A percentile compares a stretch with the other conserved stretches of the same genome.
Conservation (phyloP, 2,329 filamentous ascomycete genomes). For the Colletotrichum limetticola region DNA sequence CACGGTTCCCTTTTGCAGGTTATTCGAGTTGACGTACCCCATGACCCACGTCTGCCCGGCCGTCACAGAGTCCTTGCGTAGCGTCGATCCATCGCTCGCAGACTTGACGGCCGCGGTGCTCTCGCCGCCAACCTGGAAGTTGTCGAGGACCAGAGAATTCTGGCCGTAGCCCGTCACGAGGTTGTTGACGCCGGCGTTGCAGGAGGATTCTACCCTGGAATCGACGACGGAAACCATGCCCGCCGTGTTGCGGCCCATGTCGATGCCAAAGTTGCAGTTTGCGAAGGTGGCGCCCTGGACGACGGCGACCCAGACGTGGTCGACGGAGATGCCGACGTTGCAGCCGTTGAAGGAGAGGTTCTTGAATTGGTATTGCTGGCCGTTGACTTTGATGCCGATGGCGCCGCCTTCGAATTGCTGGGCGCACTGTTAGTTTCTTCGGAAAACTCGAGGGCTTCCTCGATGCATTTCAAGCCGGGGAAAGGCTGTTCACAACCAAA, state of each 20-base stretch:
- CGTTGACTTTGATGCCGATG: slow-evolving; percentile 43
- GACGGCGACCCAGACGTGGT: slow-evolving; percentile 41
- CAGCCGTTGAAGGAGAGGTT: slow-evolving; percentile 43
- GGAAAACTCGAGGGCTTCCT: too few species aligned
- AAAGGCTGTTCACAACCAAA: background rate
- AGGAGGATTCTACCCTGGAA: slow-evolving; percentile 38
- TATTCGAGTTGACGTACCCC: slow-evolving; percentile 39
- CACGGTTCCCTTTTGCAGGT: slow-evolving; percentile 43
- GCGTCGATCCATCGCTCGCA: slow-evolving; percentile 35
- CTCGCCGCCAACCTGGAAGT: slow-evolving; percentile 39
- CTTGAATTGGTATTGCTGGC: slow-evolving; percentile 49
- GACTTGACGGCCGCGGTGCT: slow-evolving; percentile 37
- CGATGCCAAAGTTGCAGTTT: slow-evolving; percentile 44
- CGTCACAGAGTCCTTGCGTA: slow-evolving; percentile 29
- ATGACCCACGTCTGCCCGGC: slow-evolving; percentile 42
- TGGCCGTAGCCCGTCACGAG: slow-evolving; percentile 39
- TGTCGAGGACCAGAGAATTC: slow-evolving; percentile 44
- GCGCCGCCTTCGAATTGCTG: slow-evolving; percentile 45
- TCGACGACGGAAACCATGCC: slow-evolving; percentile 44
- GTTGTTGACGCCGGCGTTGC: slow-evolving; percentile 41
- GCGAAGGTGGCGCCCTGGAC: slow-evolving; percentile 42
- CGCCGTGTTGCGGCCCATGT: slow-evolving; percentile 40
- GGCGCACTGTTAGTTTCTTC: background rate
- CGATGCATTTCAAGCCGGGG: background rate
- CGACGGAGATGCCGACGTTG: slow-evolving; percentile 42